Conservation (phyloP, 192 early-diverging fungal species). For the Nowakowskiella sp. region DNA sequence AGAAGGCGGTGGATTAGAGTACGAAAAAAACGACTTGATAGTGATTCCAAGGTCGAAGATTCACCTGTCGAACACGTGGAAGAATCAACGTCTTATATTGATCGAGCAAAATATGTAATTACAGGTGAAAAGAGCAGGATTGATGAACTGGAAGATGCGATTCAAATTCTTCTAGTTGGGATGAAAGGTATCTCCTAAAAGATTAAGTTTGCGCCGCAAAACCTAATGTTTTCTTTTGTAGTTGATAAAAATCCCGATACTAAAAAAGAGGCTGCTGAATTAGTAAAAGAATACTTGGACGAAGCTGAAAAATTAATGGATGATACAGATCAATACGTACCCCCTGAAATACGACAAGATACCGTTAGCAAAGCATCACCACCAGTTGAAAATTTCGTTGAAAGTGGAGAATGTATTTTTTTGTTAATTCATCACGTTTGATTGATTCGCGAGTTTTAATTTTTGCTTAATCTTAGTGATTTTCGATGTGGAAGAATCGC, state of each 20-base stretch:
- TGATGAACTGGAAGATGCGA: conserved; percentile 48
- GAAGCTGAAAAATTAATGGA: conserved; percentile 45
- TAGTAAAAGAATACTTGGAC: conserved; percentile 36
- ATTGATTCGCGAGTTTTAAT: too few relatives aligned
- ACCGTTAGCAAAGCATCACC: neutral
- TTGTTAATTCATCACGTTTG: too few relatives aligned
- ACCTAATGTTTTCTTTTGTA: conserved; percentile 26
- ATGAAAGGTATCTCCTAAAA: conserved; percentile 51
- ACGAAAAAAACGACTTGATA: conserved; percentile 59
- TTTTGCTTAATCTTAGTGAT: too few relatives aligned
- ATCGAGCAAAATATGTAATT: conserved; percentile 13
- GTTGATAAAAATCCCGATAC: conserved; percentile 44
- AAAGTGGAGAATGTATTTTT: too few relatives aligned
- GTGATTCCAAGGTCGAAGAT: conserved; percentile 10
- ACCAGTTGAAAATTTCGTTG: too few relatives aligned
- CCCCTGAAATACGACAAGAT: conserved; percentile 9
- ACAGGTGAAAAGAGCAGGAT: neutral
- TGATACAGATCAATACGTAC: neutral
- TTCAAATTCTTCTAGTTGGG: conserved; percentile 53
- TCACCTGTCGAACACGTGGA: conserved; percentile 5
- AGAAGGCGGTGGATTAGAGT: conserved; percentile 70
- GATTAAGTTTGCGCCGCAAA: too few relatives aligned
- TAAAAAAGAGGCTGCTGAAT: conserved; percentile 35
- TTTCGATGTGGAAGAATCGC: too few relatives aligned
- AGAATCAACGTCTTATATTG: too few relatives aligned